Conservation (phyloP, 1,284 basidiomycete species). For the Fomitopsis schrenkii region DNA sequence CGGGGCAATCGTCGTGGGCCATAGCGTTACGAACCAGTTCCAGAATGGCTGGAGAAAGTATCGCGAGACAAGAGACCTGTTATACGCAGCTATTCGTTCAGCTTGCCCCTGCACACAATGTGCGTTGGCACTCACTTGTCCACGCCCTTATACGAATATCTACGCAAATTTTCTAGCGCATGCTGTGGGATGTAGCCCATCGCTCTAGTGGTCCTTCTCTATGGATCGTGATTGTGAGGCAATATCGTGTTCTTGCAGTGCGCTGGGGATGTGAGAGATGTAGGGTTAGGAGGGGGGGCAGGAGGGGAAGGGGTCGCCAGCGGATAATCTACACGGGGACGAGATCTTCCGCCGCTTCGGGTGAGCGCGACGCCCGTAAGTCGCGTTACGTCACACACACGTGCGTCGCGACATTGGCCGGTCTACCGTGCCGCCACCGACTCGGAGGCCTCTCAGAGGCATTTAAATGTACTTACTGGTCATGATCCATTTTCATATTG, state of each 20-base stretch:
- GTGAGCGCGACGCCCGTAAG: not conserved
- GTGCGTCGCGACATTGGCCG: conserved; percentile 10
- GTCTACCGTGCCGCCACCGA: too few species aligned
- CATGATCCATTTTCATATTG: too few species aligned
- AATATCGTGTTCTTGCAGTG: too few species aligned
- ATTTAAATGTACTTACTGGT: too few species aligned
- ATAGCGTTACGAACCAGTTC: conserved; percentile 91
- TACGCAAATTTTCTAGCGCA: conserved; percentile 60
- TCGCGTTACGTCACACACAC: conserved; percentile 24
- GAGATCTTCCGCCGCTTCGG: not conserved
- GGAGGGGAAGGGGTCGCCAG: not conserved
- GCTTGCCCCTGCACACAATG: not conserved
- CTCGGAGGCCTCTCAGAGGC: too few species aligned
- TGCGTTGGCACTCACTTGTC: conserved; percentile 52
- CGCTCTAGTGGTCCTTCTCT: not conserved
- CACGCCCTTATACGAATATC: conserved; percentile 65
- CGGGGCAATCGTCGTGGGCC: conserved; percentile 86
- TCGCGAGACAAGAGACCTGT: conserved; percentile 70
- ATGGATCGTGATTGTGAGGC: too few species aligned
- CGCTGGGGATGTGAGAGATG: conserved; percentile 3
- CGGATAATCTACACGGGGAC: not conserved
- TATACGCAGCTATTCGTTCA: not conserved
- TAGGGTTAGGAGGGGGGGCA: not conserved
- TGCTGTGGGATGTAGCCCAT: conserved; percentile 54
- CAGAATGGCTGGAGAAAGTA: conserved; percentile 90